phyloP scores from a whole-genome alignment of 2,329 filamentous ascomycete genomes.

The Nigrospora oryzae region DNA sequence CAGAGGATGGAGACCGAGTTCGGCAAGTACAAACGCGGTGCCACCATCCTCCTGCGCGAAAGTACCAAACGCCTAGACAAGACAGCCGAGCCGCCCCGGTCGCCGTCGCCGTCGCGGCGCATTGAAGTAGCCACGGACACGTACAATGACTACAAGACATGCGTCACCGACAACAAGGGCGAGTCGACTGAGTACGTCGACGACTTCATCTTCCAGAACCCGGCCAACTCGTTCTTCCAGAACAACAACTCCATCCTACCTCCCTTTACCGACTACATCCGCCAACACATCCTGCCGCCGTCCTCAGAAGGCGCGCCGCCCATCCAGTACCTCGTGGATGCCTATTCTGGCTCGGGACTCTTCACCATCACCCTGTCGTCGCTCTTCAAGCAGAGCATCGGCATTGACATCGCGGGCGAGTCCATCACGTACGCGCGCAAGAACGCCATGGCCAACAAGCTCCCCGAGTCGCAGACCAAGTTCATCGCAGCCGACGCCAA shows the following conservation, averaged over 20 bases:
- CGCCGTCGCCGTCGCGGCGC: conserved; percentile 23
- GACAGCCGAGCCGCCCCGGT: conserved; percentile 26
- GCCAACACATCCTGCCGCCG: conserved; percentile 62
- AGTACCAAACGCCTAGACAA: conserved; percentile 63
- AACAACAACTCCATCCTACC: conserved; percentile 99
- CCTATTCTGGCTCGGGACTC: conserved; percentile 93
- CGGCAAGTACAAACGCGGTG: conserved; percentile 66
- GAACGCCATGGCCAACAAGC: conserved; percentile 71
- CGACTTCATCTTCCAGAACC: conserved; percentile 78
- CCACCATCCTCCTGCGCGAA: conserved; percentile 83
- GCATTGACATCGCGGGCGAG: conserved; percentile 79
- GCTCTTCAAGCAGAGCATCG: conserved; percentile 75
- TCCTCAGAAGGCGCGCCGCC: conserved; percentile 20
- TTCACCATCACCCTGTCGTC: conserved; percentile 91
- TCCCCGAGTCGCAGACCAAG: conserved; percentile 58
- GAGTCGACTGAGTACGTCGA: conserved; percentile 83
- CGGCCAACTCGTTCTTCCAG: conserved; percentile 93
- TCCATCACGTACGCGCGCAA: conserved; percentile 71
- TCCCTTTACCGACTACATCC: conserved; percentile 78
- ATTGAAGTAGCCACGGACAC: conserved; percentile 47
- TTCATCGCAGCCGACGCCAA: conserved; percentile 89
- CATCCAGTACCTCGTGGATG: conserved; percentile 88
- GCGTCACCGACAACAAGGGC: conserved; percentile 78
- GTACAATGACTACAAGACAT: conserved; percentile 74
- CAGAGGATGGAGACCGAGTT: conserved; percentile 64